Conservation (phyloP, 2,329 filamentous ascomycete species). For the Monilinia laxa region DNA sequence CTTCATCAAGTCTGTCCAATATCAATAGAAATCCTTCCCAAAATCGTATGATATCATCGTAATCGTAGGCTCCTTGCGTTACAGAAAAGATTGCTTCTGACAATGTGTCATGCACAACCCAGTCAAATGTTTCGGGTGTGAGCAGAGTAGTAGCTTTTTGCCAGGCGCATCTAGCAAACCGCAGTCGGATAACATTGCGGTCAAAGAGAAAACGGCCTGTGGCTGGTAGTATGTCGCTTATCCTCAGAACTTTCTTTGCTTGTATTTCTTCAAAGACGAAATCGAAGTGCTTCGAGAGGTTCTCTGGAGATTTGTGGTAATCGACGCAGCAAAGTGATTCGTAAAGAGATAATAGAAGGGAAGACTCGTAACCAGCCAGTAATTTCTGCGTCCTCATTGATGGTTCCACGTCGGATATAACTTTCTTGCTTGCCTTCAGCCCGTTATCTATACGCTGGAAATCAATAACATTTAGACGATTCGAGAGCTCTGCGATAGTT, state of each 20-base stretch:
- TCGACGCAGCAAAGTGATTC: slow-evolving; percentile 83
- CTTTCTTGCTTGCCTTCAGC: slow-evolving; percentile 55
- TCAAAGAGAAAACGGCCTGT: slow-evolving; percentile 85
- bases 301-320: slow-evolving; percentile 57
- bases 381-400: slow-evolving; percentile 34
- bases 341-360: slow-evolving; percentile 77
- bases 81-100: slow-evolving; percentile 64
- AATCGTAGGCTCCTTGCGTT: slow-evolving; percentile 51
- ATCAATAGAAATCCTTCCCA: slow-evolving; percentile 79
- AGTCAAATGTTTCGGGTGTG: slow-evolving; percentile 76
- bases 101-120: slow-evolving; percentile 76
- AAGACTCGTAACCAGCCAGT: slow-evolving; percentile 45
- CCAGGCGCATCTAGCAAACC: slow-evolving; percentile 69
- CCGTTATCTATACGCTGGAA: slow-evolving; percentile 61
- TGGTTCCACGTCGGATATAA: slow-evolving; percentile 45
- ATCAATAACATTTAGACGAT: slow-evolving; percentile 59
- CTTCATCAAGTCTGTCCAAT: slow-evolving; percentile 68
- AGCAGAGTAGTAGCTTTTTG: slow-evolving; percentile 58
- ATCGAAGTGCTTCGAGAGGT: slow-evolving; percentile 58
- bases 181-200: slow-evolving; percentile 58
- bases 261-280: slow-evolving; percentile 80
- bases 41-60: slow-evolving; percentile 62
- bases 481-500: slow-evolving; percentile 52
- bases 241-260: slow-evolving; percentile 72
- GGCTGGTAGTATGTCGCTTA: slow-evolving; percentile 74